Percentiles rank a stretch among this genome's conserved stretches.
These are phyloP conservation scores for Artemisia annua DNA, from an alignment of 129 eudicot species.

Conservation along the genomic window DNA sequence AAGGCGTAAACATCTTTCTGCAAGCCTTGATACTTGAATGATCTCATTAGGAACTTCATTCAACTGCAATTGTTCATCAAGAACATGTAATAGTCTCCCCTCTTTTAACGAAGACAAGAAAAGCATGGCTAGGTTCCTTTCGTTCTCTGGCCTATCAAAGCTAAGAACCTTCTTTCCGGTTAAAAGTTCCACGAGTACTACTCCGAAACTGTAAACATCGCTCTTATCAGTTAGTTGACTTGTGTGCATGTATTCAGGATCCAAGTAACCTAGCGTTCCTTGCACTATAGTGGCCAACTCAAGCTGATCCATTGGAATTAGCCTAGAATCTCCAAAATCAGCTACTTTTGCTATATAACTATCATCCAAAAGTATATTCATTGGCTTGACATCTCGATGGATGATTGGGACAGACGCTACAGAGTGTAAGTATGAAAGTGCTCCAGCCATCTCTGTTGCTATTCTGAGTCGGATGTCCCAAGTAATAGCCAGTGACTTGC, in stretches of 20 bases:
- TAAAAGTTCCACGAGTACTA: constrained; percentile 40
- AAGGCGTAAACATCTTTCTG: constrained; percentile 29
- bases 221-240: constrained; percentile 43
- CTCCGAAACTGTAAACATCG: constrained; percentile 54
- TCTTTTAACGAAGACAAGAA: constrained; percentile 32
- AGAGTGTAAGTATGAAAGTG: constrained; percentile 44
- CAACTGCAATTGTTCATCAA: constrained; percentile 22
- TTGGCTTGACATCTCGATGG: constrained; percentile 49
- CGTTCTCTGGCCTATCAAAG: constrained; percentile 39
- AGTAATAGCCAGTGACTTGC: constrained; percentile 16
- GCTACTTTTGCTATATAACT: constrained; percentile 47
- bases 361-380: constrained; percentile 44
- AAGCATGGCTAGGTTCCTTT: constrained; percentile 27
- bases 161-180: constrained; percentile 31
- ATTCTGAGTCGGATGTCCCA: constrained; percentile 34
- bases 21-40: constrained; percentile 26
- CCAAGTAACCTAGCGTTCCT: constrained; percentile 51
- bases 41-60: constrained; percentile 22
- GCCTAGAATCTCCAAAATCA: constrained; percentile 50
- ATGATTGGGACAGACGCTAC: constrained; percentile 44
- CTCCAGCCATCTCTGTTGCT: constrained; percentile 43
- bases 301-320: constrained; percentile 40
- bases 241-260: constrained; percentile 48
- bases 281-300: constrained; percentile 42
- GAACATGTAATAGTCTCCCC: constrained; percentile 22